Conservation (phyloP, 2,329 filamentous ascomycete genomes). For the Aureobasidium sp. region DNA sequence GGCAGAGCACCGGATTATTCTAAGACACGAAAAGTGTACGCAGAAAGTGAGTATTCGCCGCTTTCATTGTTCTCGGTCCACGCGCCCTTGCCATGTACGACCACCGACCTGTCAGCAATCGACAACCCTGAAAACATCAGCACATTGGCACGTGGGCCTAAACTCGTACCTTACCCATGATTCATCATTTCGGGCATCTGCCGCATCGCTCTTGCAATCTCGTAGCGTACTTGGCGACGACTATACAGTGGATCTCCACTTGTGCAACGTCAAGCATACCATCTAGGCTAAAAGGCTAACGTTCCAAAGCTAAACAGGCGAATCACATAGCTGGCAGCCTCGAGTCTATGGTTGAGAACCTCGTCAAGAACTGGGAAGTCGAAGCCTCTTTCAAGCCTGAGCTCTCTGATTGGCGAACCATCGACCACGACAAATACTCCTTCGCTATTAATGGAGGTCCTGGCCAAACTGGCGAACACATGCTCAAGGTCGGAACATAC, state of each 20-base stretch:
- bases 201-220: too few relatives aligned
- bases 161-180: background rate
- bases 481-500: constrained; percentile 62
- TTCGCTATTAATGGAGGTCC: constrained; percentile 58
- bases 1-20: constrained; percentile 56
- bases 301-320: constrained; percentile 46
- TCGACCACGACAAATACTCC: constrained; percentile 52
- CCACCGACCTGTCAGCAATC: background rate
- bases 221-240: background rate
- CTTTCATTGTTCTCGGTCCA: background rate
- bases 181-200: background rate
- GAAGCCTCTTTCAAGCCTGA: constrained; percentile 61
- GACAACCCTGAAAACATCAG: background rate
- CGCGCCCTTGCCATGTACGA: background rate
- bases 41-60: constrained; percentile 44
- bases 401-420: constrained; percentile 57
- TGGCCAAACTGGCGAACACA: constrained; percentile 52
- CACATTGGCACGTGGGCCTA: too few relatives aligned
- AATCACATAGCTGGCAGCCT: constrained; percentile 51
- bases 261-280: background rate
- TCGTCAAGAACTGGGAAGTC: constrained; percentile 68
- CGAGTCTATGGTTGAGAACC: constrained; percentile 56
- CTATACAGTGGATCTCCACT: background rate
- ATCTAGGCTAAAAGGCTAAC: constrained; percentile 17
- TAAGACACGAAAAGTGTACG: constrained; percentile 54